A percentile compares a stretch with the other conserved stretches of the same genome.
These are phyloP conservation scores for Pleomassaria siparia DNA, from an alignment of 2,329 filamentous ascomycete species.

Conservation along the genomic window DNA sequence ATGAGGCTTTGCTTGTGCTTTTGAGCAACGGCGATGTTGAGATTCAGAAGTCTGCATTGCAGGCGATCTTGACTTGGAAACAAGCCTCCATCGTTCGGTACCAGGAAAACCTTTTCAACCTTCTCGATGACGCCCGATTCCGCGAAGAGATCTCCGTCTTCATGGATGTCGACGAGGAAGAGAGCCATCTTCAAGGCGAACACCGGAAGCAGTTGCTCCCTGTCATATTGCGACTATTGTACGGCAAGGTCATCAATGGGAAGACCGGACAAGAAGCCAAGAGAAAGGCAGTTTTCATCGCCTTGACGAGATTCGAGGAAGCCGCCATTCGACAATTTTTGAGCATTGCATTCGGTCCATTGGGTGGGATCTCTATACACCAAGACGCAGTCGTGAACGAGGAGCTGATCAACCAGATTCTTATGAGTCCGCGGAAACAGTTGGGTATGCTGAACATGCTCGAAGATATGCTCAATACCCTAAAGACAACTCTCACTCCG, in stretches of 20 bases:
- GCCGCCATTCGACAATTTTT: constrained; percentile 80
- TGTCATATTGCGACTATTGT: constrained; percentile 81
- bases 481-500: constrained; percentile 71
- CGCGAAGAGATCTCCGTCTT: constrained; percentile 92
- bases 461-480: constrained; percentile 79
- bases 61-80: constrained; percentile 89
- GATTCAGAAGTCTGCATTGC: constrained; percentile 81
- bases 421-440: constrained; percentile 74
- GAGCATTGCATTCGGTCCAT: constrained; percentile 73
- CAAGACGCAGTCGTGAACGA: constrained; percentile 54
- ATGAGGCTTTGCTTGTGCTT: constrained; percentile 71
- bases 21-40: constrained; percentile 88
- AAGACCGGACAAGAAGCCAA: constrained; percentile 80
- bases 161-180: constrained; percentile 67
- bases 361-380: constrained; percentile 63
- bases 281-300: constrained; percentile 71
- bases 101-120: constrained; percentile 79
- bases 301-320: constrained; percentile 74
- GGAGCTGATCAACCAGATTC: constrained; percentile 47
- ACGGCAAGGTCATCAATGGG: constrained; percentile 84
- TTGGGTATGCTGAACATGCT: constrained; percentile 92
- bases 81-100: constrained; percentile 73
- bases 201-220: constrained; percentile 79
- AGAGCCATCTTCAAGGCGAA: constrained; percentile 68
- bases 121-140: constrained; percentile 89